A percentile compares a stretch with the other conserved stretches of the same genome.
phyloP scores from a whole-genome alignment of 768 basidiomycete genomes.

The Cystofilobasidium capitatum region DNA sequence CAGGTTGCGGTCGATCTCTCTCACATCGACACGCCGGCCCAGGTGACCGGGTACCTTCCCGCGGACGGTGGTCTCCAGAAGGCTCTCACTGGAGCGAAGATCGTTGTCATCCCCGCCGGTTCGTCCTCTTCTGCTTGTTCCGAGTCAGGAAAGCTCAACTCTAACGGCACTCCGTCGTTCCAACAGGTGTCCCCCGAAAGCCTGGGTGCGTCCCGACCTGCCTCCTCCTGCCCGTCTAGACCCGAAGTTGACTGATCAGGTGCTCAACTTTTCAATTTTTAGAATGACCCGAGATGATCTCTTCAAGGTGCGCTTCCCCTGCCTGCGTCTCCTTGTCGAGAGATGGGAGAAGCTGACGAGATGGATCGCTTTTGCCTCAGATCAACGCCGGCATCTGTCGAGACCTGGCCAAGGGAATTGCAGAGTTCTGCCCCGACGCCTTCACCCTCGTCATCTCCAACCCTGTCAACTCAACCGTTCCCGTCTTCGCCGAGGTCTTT shows the following conservation, averaged over 20 bases:
- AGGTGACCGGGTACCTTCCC: conserved; percentile 48
- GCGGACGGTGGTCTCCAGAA: conserved; percentile 58
- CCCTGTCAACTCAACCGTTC: conserved; percentile 74
- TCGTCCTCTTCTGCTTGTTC: background rate
- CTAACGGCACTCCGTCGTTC: background rate
- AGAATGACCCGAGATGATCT: conserved; percentile 39
- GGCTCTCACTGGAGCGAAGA: conserved; percentile 79
- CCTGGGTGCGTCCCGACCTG: conserved; percentile 42
- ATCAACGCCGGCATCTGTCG: conserved; percentile 53
- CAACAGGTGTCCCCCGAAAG: conserved; percentile 73
- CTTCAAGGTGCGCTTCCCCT: conserved; percentile 30
- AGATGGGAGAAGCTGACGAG: background rate
- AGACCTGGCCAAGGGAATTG: conserved; percentile 81
- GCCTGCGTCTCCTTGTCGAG: background rate
- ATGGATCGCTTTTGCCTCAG: background rate
- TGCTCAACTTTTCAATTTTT: background rate
- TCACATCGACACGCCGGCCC: conserved; percentile 78
- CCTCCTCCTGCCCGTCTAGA: background rate
- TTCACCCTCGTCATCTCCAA: conserved; percentile 95
- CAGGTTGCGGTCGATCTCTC: conserved; percentile 83
- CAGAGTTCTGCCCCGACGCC: conserved; percentile 78
- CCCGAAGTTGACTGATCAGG: background rate
- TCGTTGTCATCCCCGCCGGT: conserved; percentile 95
- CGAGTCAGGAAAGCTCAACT: background rate
- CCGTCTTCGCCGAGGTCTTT: conserved; percentile 86